Evolutionary conservation across 306 rosid species (phyloP), one percentile per base, ranked within the genome.

Genomic region (Mucuna pruriens): DNA sequence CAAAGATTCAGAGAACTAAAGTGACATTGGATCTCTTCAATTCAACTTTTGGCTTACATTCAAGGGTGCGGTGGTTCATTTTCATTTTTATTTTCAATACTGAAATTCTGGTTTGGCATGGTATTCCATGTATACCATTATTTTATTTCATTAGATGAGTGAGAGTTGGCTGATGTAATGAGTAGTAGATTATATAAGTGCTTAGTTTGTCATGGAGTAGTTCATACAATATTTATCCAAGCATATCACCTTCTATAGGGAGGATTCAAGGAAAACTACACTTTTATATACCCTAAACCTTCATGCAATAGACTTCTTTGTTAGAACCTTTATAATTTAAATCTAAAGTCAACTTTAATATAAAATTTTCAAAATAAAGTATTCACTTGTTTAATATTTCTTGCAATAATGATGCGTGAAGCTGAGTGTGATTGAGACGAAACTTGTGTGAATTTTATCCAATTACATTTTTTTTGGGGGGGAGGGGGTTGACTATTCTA

Each of bases 11-110:
- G 13, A n/a, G 42, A 76, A 79, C 69, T 80, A 72, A 80, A 84
- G 82, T 84, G 80, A 57, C 88, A 36, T 5, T 25, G 6, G 76
- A 64, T 76, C 26, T 63, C 67, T 80, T 86, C 68, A 79, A 61
- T 75, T 82, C 44, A 79, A 51, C 85, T 57, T 75, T 62, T 61
- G 25, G 67, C 19, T 38, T 70, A 49, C 16, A 63, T 63, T 68
- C 44, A 36, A 46, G 48, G 76, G 60, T 75, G 33, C 2, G 6
- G 6, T 23, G 46, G 61, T 52, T 84, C 46, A 63, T 71, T 78
- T 75, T 39, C 79, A 79, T 52, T 78, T 46, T 62, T 63, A 60
- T 49, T 60, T 26, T 60, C 39, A 60, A 71, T 76, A 55, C 48
- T 55, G 23, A 76, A 44, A 75, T 51, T 75, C 7, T 54, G 22